A percentile compares a stretch with the other conserved stretches of the same genome.
phyloP scores from a whole-genome alignment of 768 basidiomycete species.

The Naganishia randhawae region DNA sequence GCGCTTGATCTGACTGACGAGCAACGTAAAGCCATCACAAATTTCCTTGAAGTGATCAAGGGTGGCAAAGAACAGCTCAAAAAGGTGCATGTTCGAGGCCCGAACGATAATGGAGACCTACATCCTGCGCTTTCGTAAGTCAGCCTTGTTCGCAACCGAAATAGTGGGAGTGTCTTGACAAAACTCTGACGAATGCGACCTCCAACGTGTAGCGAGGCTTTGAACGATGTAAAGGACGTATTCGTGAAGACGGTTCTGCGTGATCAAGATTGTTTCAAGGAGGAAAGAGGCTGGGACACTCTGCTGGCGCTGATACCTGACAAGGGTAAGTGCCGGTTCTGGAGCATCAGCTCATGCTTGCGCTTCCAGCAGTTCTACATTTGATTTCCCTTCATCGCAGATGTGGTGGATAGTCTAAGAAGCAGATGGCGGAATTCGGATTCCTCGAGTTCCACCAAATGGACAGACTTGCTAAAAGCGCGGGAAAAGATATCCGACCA shows the following conservation, averaged over 20 bases:
- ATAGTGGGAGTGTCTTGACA: neutral
- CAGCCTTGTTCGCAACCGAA: neutral
- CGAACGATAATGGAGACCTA: constrained; percentile 52
- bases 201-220: constrained; percentile 52
- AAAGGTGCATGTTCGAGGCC: constrained; percentile 68
- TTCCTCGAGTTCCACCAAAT: constrained; percentile 66
- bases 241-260: constrained; percentile 68
- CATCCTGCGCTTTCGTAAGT: constrained; percentile 73
- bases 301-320: constrained; percentile 69
- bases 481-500: constrained; percentile 27
- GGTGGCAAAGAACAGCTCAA: constrained; percentile 76
- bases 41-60: constrained; percentile 76
- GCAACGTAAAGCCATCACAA: constrained; percentile 79
- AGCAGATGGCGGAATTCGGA: constrained; percentile 61
- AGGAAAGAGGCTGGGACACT: constrained; percentile 67
- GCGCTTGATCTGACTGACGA: constrained; percentile 90
- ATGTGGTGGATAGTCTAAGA: constrained; percentile 56
- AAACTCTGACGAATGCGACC: neutral
- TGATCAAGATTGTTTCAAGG: constrained; percentile 79
- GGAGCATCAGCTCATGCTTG: neutral
- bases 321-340: constrained; percentile 46
- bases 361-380: neutral
- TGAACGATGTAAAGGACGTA: constrained; percentile 56
- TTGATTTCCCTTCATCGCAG: constrained; percentile 29
- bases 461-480: constrained; percentile 59